A percentile compares a stretch with the other conserved stretches of the same genome.
These are phyloP conservation scores for Phytophthora kernoviae DNA, from an alignment of 352 stramenopile genomes.

Conservation along the genomic window DNA sequence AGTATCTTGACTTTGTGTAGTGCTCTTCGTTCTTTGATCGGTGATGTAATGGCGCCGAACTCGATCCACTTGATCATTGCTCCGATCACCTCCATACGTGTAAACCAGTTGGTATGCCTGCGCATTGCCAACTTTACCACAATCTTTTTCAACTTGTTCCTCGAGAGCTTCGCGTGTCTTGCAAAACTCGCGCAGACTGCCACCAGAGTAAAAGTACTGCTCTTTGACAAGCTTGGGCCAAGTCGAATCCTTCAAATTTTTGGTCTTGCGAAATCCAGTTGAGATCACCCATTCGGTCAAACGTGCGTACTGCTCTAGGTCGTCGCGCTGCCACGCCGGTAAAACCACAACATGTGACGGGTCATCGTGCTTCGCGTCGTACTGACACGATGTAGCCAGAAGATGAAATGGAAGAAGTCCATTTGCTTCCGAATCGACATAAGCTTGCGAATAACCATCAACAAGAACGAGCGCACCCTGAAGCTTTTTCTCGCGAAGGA, in stretches of 20 bases:
- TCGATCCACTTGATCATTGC: conserved; percentile 13
- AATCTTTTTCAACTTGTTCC: conserved; percentile 2
- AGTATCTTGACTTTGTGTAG: conserved; percentile 6
- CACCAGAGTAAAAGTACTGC: conserved; percentile 30
- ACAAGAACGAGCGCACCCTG: conserved; percentile 11
- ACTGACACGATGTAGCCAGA: conserved; percentile 29
- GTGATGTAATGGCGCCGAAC: conserved; percentile 27
- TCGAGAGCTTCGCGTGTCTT: neutral
- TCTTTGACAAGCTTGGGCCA: conserved; percentile 20
- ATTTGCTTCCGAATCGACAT: neutral
- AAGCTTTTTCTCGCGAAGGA: conserved; percentile 4
- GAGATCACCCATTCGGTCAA: conserved; percentile 23
- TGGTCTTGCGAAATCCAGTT: conserved; percentile 17
- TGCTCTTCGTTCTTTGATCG: conserved; percentile 17
- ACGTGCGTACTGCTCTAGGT: conserved; percentile 26
- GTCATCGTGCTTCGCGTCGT: conserved; percentile 25
- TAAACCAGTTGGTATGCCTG: conserved; percentile 20
- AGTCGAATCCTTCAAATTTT: neutral
- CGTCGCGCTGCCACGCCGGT: conserved; percentile 16
- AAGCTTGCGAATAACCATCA: conserved; percentile 20
- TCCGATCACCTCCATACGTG: conserved; percentile 7
- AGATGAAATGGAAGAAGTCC: conserved; percentile 6
- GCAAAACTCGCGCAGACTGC: conserved; percentile 28
- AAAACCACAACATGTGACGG: conserved; percentile 26
- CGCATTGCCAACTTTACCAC: neutral